Evolutionary conservation across 2,329 filamentous ascomycete species (phyloP), one percentile per base, ranked within the genome.

Genomic region (Aspergillus unguis): DNA sequence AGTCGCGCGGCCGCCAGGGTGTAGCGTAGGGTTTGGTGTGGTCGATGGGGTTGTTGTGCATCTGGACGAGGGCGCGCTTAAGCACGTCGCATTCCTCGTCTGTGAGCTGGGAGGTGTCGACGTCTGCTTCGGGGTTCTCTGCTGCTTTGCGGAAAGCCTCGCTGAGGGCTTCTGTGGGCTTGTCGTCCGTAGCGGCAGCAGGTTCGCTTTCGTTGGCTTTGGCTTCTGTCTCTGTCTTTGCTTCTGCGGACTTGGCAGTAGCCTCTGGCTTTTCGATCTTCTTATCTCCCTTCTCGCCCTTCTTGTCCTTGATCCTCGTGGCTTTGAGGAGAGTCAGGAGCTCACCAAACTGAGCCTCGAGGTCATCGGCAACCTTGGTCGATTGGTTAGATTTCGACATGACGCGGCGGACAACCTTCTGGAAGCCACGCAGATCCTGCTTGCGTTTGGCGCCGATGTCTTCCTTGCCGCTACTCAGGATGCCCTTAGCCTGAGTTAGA

Each of bases 1-100:
- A 97, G 48, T 87, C 81, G 51, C 91, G 82, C 9, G 94, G 94
- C 59, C 81, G 76, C 94, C 94, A 99, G 9, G 94, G 94, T 1
- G 92, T 96, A 4, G 82, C 82, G 69, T 99, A 99, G 3, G 94
- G 90, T 74, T 95, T 95, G 52, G 72, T 75, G 27, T 75, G 71
- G 71, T 96, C 90, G 54, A 86, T 74, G 0, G 90, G 87, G 74
- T 96, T 95, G 68, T 90, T 83, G 52, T 80, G 77, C 65, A 88
- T 81, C 61, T 82, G 76, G 49, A 77, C 74, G 43, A 94, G 79
- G 25, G 89, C 86, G 25, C 71, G 69, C 41, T 73, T 72, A 45
- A 77, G 73, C 48, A 76, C 73, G 5, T 71, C 68, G 58, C 79
- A 71, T 45, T 77, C 73, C 1, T 76, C 68, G 17, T 75, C 71